Conservation (phyloP, 2,329 filamentous ascomycete species). For the Ilyonectria sp. region DNA sequence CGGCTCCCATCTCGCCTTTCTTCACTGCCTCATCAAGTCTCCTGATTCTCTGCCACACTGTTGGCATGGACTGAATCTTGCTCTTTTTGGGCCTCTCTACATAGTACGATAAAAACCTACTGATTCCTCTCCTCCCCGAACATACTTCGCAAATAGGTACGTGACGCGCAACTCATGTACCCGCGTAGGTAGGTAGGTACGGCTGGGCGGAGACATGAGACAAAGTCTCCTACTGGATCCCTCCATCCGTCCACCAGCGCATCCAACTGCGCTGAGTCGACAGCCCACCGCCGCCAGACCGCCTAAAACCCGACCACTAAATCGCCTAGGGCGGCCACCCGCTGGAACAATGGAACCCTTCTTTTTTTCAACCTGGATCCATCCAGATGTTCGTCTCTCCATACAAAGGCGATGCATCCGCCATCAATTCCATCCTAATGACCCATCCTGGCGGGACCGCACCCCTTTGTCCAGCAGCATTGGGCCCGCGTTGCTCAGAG, state of each 20-base stretch:
- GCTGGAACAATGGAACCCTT: constrained; percentile 36
- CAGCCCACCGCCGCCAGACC: constrained; percentile 31
- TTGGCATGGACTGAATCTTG: not conserved
- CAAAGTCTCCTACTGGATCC: not conserved
- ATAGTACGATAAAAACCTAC: too few species aligned
- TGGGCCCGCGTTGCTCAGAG: constrained; percentile 22
- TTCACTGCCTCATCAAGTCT: constrained; percentile 16
- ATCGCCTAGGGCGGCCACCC: constrained; percentile 18
- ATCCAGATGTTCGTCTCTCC: not conserved
- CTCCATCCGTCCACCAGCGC: not conserved
- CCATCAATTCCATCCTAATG: not conserved
- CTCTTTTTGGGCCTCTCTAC: not conserved
- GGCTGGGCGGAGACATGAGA: constrained; percentile 6
- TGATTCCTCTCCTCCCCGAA: not conserved
- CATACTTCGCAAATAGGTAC: not conserved
- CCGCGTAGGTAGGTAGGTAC: not conserved
- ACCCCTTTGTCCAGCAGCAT: constrained; percentile 23
- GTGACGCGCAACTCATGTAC: not conserved
- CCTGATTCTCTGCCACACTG: constrained; percentile 12
- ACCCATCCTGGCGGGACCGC: not conserved
- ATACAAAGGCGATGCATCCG: not conserved
- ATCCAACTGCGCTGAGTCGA: constrained; percentile 26
- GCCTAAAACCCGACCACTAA: constrained; percentile 27
- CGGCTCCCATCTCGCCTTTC: not conserved
- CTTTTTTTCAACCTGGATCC: constrained; percentile 2